Percentiles rank a stretch among this genome's conserved stretches.
These are phyloP conservation scores for Spiromastix sp. DNA, from an alignment of 2,329 filamentous ascomycete genomes.

Conservation along the genomic window DNA sequence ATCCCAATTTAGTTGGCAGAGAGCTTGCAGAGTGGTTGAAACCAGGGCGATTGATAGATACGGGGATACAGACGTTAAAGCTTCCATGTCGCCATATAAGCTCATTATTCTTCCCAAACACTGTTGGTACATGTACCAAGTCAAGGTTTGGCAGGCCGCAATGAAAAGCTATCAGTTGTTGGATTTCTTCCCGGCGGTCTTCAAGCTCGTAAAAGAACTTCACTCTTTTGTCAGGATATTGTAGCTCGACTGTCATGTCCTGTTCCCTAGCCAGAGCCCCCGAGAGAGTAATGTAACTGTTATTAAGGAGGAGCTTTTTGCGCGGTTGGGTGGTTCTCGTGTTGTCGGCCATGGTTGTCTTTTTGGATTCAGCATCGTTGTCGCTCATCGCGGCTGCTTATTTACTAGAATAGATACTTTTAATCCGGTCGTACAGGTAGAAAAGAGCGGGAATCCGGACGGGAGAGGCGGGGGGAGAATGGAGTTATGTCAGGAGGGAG, in stretches of 20 bases:
- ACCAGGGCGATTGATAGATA: slow-evolving; percentile 5
- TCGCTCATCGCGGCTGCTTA: not conserved
- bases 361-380: not conserved
- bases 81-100: slow-evolving; percentile 9
- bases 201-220: slow-evolving; percentile 5
- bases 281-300: slow-evolving; percentile 8
- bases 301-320: slow-evolving; percentile 3
- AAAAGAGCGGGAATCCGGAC: too few relatives aligned
- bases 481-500: too few relatives aligned
- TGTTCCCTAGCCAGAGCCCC: slow-evolving; percentile 5
- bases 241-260: slow-evolving; percentile 8
- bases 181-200: slow-evolving; percentile 4
- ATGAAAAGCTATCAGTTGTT: slow-evolving; percentile 9
- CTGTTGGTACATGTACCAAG: slow-evolving; percentile 7
- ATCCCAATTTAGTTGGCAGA: slow-evolving; percentile 7
- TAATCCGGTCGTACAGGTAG: too few relatives aligned
- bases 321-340: slow-evolving; percentile 2
- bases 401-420: too few relatives aligned
- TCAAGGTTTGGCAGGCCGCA: slow-evolving; percentile 8
- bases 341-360: not conserved
- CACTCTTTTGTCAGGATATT: slow-evolving; percentile 6
- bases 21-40: not conserved
- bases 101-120: slow-evolving; percentile 1
- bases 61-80: slow-evolving; percentile 11
- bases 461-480: too few relatives aligned